Conservation (phyloP, 768 basidiomycete genomes). For the Imleria badia region DNA sequence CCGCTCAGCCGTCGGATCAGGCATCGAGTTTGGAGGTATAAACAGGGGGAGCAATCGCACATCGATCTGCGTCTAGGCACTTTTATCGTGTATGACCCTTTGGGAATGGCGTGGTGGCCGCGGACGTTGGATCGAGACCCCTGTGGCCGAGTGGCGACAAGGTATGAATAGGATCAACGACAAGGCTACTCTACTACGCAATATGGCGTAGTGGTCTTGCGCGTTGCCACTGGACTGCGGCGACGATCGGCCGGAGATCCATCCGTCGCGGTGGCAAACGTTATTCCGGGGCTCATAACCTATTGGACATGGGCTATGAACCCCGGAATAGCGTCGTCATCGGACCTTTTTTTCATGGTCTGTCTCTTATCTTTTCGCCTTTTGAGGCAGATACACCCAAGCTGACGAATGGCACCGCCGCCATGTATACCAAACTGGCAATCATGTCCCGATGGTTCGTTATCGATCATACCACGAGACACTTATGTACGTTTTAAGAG, state of each 20-base stretch:
- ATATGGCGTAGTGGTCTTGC: conserved; percentile 16
- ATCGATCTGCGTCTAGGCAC: conserved; percentile 2
- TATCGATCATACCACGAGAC: conserved; percentile 1
- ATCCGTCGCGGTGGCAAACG: conserved; percentile 11
- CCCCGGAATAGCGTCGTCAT: conserved; percentile 17
- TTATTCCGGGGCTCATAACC: conserved; percentile 31
- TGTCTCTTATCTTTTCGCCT: neutral
- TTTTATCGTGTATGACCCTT: neutral
- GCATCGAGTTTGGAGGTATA: neutral
- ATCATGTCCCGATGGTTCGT: neutral
- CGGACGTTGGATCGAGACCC: conserved; percentile 8
- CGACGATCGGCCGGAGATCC: conserved; percentile 7
- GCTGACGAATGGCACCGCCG: neutral
- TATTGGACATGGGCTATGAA: conserved; percentile 9
- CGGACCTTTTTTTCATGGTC: conserved; percentile 1
- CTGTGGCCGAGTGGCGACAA: neutral
- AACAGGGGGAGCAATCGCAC: neutral
- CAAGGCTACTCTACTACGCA: neutral
- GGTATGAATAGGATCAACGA: neutral
- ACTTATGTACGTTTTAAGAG: conserved; percentile 21
- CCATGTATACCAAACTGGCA: neutral
- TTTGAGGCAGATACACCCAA: neutral
- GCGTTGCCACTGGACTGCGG: neutral
- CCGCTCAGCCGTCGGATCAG: conserved; percentile 10
- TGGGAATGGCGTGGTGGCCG: conserved; percentile 8